phyloP scores from a whole-genome alignment of 2,329 filamentous ascomycete species.

The Leptographium procerum region DNA sequence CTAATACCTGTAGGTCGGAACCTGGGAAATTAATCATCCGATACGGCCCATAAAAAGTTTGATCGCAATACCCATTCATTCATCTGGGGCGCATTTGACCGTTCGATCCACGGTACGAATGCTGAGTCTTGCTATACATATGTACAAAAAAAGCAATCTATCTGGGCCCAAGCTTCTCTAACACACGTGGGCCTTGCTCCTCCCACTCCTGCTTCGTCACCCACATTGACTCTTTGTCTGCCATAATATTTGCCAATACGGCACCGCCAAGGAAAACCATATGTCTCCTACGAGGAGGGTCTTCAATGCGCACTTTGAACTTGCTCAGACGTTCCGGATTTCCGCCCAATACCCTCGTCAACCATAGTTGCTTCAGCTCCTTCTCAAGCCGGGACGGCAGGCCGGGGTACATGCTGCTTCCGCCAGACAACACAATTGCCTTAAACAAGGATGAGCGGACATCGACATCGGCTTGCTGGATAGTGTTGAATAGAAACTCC shows the following conservation, averaged over 20 bases:
- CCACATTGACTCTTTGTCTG: slow-evolving; percentile 99
- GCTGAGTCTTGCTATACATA: not conserved
- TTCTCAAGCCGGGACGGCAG: slow-evolving; percentile 92
- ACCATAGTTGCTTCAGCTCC: slow-evolving; percentile 97
- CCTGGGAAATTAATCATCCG: not conserved
- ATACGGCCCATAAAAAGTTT: not conserved
- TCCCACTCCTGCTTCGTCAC: slow-evolving; percentile 95
- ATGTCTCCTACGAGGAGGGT: slow-evolving; percentile 87
- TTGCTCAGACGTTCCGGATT: slow-evolving; percentile 92
- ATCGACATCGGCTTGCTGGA: slow-evolving; percentile 90
- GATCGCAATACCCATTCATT: no score
- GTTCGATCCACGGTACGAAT: no score
- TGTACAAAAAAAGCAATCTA: not conserved
- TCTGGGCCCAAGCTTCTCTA: slow-evolving; percentile 88
- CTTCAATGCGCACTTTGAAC: slow-evolving; percentile 99
- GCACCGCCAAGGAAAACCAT: slow-evolving; percentile 98
- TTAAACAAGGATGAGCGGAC: slow-evolving; percentile 91
- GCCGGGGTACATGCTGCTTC: slow-evolving; percentile 98
- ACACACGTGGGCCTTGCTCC: slow-evolving; percentile 71
- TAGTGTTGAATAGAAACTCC: slow-evolving; percentile 98
- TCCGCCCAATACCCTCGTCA: slow-evolving; percentile 79
- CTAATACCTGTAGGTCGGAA: no score
- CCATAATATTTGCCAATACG: slow-evolving; percentile 96
- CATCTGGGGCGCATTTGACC: no score
- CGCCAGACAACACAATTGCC: slow-evolving; percentile 90